These are phyloP conservation scores for Podospora tetraspora DNA, from an alignment of 495 filamentous ascomycete genomes.

Conservation along the genomic window DNA sequence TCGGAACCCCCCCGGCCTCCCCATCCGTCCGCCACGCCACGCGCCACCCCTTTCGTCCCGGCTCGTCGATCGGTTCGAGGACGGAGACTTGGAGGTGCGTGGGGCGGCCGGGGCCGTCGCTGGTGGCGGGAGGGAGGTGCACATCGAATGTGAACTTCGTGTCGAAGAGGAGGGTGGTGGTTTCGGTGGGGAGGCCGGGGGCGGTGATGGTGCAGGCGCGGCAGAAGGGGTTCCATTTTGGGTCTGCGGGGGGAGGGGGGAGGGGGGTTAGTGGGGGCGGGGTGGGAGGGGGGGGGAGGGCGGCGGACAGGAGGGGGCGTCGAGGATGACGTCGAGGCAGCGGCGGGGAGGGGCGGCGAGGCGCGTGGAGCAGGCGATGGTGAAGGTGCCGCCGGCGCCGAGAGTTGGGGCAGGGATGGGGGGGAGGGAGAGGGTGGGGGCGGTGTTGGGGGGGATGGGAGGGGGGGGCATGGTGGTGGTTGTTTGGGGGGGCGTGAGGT, in stretches of 20 bases:
- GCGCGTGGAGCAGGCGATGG: constrained; percentile 25
- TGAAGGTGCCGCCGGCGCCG: constrained; percentile 29
- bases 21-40: constrained; percentile 28
- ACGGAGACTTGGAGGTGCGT: constrained; percentile 25
- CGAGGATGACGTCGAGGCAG: constrained; percentile 26
- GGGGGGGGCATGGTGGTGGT: background rate
- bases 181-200: background rate
- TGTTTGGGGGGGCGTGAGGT: background rate
- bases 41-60: constrained; percentile 23
- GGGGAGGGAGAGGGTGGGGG: background rate
- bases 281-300: background rate
- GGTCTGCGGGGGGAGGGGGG: constrained; percentile 14
- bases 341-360: constrained; percentile 27
- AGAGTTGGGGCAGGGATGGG: constrained; percentile 29
- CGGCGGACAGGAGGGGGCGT: constrained; percentile 21
- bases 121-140: constrained; percentile 19
- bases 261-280: background rate
- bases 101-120: background rate
- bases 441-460: constrained; percentile 6
- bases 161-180: constrained; percentile 17
- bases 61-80: constrained; percentile 27
- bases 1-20: constrained; percentile 16
- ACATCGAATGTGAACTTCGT: constrained; percentile 33
- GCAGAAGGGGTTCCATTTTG: constrained; percentile 36
- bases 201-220: constrained; percentile 15